These are phyloP conservation scores for Ophiocordyceps camponoti-saundersi DNA, from an alignment of 2,329 filamentous ascomycete genomes.

Conservation along the genomic window DNA sequence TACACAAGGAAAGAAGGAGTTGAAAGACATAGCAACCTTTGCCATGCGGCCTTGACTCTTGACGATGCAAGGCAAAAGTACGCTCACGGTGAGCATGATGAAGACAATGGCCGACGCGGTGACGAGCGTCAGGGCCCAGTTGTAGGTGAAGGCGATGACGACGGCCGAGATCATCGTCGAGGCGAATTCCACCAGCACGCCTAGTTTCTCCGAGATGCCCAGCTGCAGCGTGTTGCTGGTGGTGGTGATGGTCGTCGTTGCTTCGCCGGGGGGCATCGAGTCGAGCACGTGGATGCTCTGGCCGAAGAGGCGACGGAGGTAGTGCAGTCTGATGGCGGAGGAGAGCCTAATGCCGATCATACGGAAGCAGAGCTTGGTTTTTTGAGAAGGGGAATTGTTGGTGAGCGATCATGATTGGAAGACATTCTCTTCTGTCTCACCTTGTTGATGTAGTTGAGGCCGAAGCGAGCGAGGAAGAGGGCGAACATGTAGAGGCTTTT, in stretches of 20 bases:
- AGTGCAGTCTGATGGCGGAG: constrained; percentile 44
- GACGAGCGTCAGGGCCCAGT: constrained; percentile 42
- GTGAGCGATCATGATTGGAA: background rate
- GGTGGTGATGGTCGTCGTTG: constrained; percentile 44
- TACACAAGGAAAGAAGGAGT: background rate
- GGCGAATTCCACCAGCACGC: constrained; percentile 37
- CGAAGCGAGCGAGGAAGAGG: constrained; percentile 50
- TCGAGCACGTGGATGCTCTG: constrained; percentile 55
- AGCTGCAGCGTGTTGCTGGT: constrained; percentile 47
- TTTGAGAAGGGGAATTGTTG: too few species aligned
- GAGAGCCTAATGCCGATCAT: constrained; percentile 46
- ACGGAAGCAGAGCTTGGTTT: constrained; percentile 39
- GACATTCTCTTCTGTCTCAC: constrained; percentile 9
- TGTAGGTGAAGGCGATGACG: constrained; percentile 37
- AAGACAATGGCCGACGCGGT: constrained; percentile 39
- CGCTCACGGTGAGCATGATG: constrained; percentile 28
- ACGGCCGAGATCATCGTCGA: constrained; percentile 34
- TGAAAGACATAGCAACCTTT: constrained; percentile 13
- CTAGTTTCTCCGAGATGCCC: constrained; percentile 47
- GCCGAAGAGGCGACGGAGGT: constrained; percentile 43
- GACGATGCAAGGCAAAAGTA: constrained; percentile 37
- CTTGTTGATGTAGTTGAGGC: constrained; percentile 44
- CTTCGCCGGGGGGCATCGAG: constrained; percentile 43
- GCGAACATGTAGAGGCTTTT: constrained; percentile 49
- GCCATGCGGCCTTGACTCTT: constrained; percentile 28